Evolutionary conservation across 2,329 filamentous ascomycete species (phyloP).

Genomic region (Fusarium sp.): DNA sequence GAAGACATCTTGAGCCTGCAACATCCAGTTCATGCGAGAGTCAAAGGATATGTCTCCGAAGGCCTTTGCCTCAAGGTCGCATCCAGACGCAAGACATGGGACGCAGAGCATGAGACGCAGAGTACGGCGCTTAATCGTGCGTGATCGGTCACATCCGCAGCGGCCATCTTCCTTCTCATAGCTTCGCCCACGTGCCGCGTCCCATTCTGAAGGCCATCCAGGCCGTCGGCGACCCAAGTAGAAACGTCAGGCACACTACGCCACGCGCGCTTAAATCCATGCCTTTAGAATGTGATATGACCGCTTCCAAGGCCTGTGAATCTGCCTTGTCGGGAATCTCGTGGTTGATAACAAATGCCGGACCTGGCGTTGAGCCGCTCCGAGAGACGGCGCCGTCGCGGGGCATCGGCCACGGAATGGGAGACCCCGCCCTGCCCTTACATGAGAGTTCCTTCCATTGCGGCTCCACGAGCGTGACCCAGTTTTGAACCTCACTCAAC

Average conservation of each 20-base stretch:
- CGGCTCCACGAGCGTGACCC: slow-evolving; percentile 17
- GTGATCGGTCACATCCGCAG: slow-evolving; percentile 1
- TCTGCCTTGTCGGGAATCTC: not conserved
- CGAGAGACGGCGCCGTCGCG: slow-evolving; percentile 25
- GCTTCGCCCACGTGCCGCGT: slow-evolving; percentile 8
- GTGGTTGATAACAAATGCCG: slow-evolving; percentile 3
- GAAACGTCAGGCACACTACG: slow-evolving; percentile 1
- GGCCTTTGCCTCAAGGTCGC: slow-evolving; percentile 2
- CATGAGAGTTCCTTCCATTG: slow-evolving; percentile 8
- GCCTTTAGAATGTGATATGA: not conserved
- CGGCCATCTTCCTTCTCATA: not conserved
- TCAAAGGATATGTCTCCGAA: not conserved
- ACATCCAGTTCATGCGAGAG: slow-evolving; percentile 4
- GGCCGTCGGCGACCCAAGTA: slow-evolving; percentile 4
- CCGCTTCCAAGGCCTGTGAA: not conserved
- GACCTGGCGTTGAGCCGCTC: slow-evolving; percentile 11
- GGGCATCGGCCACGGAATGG: slow-evolving; percentile 23
- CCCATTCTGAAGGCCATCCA: not conserved
- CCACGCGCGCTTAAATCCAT: slow-evolving; percentile 5
- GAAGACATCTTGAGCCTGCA: not conserved
- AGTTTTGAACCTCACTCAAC: slow-evolving; percentile 21
- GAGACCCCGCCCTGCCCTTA: slow-evolving; percentile 19
- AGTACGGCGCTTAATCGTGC: slow-evolving; percentile 16
- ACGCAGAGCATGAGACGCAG: not conserved
- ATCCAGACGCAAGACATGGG: not conserved